Evolutionary conservation across 257 asterid genomes (phyloP).

Genomic region (Nicotiana attenuata): DNA sequence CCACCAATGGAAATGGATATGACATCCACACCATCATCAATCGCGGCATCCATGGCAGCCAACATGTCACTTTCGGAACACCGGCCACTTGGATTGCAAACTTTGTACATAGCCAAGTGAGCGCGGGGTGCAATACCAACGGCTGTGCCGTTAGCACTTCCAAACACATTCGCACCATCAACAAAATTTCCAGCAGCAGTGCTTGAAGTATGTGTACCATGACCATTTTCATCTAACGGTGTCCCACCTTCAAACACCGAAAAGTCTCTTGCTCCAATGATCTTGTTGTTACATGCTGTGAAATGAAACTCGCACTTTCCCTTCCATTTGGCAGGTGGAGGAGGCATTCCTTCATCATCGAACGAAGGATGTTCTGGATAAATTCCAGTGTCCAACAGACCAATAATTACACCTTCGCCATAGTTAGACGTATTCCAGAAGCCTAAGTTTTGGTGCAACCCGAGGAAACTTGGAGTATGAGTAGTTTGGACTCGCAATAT

Average conservation of each 20-base stretch:
- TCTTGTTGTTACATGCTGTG: constrained; percentile 15
- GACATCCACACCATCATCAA: constrained; percentile 18
- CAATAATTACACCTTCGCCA: constrained; percentile 12
- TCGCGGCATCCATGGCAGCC: constrained; percentile 15
- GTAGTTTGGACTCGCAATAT: constrained; percentile 13
- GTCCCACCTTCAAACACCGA: not conserved
- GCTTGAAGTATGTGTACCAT: constrained; percentile 18
- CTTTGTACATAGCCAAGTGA: constrained; percentile 18
- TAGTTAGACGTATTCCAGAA: constrained; percentile 10
- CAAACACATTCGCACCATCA: not conserved
- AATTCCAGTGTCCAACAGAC: constrained; percentile 16
- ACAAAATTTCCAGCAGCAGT: constrained; percentile 9
- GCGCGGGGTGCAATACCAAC: constrained; percentile 13
- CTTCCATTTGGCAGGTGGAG: constrained; percentile 17
- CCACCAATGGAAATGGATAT: constrained; percentile 17
- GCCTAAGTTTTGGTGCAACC: constrained; percentile 10
- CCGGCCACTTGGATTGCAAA: not conserved
- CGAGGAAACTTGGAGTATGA: constrained; percentile 10
- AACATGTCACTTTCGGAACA: constrained; percentile 11
- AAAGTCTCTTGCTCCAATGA: constrained; percentile 8
- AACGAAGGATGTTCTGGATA: constrained; percentile 12
- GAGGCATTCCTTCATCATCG: constrained; percentile 14
- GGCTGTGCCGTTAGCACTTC: constrained; percentile 3
- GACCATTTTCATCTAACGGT: not conserved
- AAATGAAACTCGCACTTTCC: constrained; percentile 9